phyloP scores from a whole-genome alignment of 2,329 filamentous ascomycete genomes.

The Nigrograna mackinnonii region DNA sequence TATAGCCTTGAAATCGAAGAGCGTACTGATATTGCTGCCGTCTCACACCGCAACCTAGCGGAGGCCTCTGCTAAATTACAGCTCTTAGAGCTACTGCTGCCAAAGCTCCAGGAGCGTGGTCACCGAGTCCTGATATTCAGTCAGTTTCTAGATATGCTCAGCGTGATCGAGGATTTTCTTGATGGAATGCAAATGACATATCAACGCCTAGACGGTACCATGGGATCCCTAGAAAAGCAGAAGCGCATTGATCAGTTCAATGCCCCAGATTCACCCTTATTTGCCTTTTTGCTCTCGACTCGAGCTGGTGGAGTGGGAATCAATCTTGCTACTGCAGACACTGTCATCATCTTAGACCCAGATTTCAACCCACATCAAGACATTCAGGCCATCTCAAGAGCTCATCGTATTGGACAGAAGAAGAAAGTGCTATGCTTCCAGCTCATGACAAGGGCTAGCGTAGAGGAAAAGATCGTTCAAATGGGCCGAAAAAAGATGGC shows the following conservation, averaged over 20 bases:
- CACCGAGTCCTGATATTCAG: slow-evolving; percentile 95
- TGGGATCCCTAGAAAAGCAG: slow-evolving; percentile 85
- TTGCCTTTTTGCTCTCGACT: slow-evolving; percentile 91
- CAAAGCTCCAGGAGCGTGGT: slow-evolving; percentile 80
- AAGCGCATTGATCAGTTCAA: slow-evolving; percentile 95
- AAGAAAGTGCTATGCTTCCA: slow-evolving; percentile 96
- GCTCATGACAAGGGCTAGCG: slow-evolving; percentile 83
- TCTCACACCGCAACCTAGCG: slow-evolving; percentile 78
- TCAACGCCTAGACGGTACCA: slow-evolving; percentile 82
- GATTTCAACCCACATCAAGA: slow-evolving; percentile 99
- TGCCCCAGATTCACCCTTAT: slow-evolving; percentile 77
- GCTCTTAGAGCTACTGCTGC: slow-evolving; percentile 81
- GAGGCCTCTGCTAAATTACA: slow-evolving; percentile 91
- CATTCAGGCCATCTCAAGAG: slow-evolving; percentile 90
- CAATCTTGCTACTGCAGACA: slow-evolving; percentile 95
- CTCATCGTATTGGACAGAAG: slow-evolving; percentile 94
- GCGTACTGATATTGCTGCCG: slow-evolving; percentile 61
- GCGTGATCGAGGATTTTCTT: slow-evolving; percentile 91
- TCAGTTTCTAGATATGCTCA: slow-evolving; percentile 85
- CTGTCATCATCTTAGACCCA: slow-evolving; percentile 94
- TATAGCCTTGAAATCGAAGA: slow-evolving; percentile 93
- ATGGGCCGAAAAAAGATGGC: slow-evolving; percentile 96
- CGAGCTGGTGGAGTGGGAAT: slow-evolving; percentile 96
- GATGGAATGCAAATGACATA: slow-evolving; percentile 72
- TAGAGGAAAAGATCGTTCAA: slow-evolving; percentile 95